These are phyloP conservation scores for Ustilago bromivora DNA, from an alignment of 1,284 basidiomycete genomes.

Conservation along the genomic window DNA sequence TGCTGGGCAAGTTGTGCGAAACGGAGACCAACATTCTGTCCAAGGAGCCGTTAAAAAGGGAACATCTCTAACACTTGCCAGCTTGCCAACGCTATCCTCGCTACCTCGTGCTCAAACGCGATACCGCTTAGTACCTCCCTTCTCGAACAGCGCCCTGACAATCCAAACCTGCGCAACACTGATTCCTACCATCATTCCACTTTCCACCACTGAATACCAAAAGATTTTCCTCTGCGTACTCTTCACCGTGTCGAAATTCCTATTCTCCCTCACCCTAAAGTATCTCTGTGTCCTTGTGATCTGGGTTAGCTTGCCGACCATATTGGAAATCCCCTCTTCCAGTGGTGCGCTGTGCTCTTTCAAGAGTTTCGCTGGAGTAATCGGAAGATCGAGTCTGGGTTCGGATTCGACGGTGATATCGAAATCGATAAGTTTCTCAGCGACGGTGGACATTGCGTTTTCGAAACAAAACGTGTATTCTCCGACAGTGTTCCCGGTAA, in stretches of 20 bases:
- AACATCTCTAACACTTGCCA: too few relatives aligned
- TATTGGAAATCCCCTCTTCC: slow-evolving; percentile 59
- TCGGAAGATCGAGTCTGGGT: slow-evolving; percentile 63
- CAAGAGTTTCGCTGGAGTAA: slow-evolving; percentile 54
- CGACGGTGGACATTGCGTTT: slow-evolving; percentile 76
- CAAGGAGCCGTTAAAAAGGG: too few relatives aligned
- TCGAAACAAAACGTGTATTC: slow-evolving; percentile 99
- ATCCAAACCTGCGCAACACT: slow-evolving; percentile 64
- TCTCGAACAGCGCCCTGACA: slow-evolving; percentile 63
- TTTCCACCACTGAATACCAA: slow-evolving; percentile 65
- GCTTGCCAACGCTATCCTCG: neutral
- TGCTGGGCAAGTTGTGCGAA: too few relatives aligned
- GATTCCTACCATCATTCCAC: slow-evolving; percentile 60
- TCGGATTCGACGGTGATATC: slow-evolving; percentile 70
- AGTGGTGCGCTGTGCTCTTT: slow-evolving; percentile 65
- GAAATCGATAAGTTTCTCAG: slow-evolving; percentile 67
- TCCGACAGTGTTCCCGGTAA: slow-evolving; percentile 91
- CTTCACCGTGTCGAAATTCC: slow-evolving; percentile 64
- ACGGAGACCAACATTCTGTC: too few relatives aligned
- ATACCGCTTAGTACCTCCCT: slow-evolving; percentile 62
- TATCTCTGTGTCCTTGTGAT: slow-evolving; percentile 65
- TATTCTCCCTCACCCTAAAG: slow-evolving; percentile 67
- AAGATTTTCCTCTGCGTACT: slow-evolving; percentile 62
- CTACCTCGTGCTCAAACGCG: slow-evolving; percentile 47
- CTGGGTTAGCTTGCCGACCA: slow-evolving; percentile 55